Evolutionary conservation across 1,139 yeast species (phyloP).

Genomic region (Meyerozyma carpophila): DNA sequence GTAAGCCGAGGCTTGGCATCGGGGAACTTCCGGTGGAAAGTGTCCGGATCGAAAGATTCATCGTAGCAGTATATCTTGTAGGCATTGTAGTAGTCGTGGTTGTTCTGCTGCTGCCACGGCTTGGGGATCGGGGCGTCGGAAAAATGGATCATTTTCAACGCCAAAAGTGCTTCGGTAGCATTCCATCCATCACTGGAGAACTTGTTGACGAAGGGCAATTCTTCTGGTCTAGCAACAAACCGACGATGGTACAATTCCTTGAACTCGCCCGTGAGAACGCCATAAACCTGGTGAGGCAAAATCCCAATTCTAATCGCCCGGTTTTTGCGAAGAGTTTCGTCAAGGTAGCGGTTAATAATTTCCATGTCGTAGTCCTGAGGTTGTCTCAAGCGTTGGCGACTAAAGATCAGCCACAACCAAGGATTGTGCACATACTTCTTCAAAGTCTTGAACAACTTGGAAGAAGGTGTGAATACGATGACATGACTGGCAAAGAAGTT

Average conservation of each 20-base stretch:
- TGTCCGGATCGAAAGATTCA: slow-evolving; percentile 11
- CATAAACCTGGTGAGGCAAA: slow-evolving; percentile 43
- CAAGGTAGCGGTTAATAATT: slow-evolving; percentile 33
- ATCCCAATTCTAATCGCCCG: slow-evolving; percentile 25
- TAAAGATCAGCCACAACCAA: slow-evolving; percentile 24
- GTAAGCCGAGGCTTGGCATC: slow-evolving; percentile 23
- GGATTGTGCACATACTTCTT: slow-evolving; percentile 26
- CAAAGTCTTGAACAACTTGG: slow-evolving; percentile 21
- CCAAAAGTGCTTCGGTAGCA: slow-evolving; percentile 14
- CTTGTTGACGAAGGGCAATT: slow-evolving; percentile 23
- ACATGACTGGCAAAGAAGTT: slow-evolving; percentile 38
- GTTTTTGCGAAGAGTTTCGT: slow-evolving; percentile 9
- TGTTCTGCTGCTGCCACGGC: slow-evolving; percentile 33
- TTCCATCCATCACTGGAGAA: slow-evolving; percentile 22
- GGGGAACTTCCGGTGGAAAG: slow-evolving; percentile 17
- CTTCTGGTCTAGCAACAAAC: slow-evolving; percentile 27
- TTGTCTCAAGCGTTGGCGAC: slow-evolving; percentile 16
- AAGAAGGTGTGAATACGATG: slow-evolving; percentile 41
- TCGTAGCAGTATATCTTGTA: slow-evolving; percentile 22
- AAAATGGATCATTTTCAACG: slow-evolving; percentile 32
- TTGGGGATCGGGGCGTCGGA: slow-evolving; percentile 45
- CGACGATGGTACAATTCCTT: slow-evolving; percentile 22
- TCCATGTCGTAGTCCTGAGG: slow-evolving; percentile 47
- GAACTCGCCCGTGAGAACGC: slow-evolving; percentile 47
- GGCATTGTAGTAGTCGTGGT: slow-evolving; percentile 17